These are phyloP conservation scores for Ophiostoma fasciatum DNA, from an alignment of 2,329 filamentous ascomycete genomes.

Conservation along the genomic window DNA sequence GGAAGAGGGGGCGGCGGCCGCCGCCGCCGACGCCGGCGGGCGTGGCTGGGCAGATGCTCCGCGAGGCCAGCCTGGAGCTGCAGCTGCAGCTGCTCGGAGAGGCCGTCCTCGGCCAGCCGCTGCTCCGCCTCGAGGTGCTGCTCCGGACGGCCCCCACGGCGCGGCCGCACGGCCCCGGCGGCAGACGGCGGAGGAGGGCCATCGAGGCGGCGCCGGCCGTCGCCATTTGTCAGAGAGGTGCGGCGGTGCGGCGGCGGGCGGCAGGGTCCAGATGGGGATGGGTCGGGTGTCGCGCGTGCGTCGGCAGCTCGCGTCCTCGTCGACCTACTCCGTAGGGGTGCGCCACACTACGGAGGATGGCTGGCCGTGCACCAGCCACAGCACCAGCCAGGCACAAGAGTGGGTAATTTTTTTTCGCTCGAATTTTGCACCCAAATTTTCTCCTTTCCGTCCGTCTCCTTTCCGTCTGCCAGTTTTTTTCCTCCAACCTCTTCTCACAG, in stretches of 20 bases:
- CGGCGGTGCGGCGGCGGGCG: no score
- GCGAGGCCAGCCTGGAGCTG: no score
- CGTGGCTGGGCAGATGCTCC: no score
- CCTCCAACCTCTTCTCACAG: background rate
- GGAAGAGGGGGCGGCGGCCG: slow-evolving; percentile 17
- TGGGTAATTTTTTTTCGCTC: background rate
- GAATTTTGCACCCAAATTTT: background rate
- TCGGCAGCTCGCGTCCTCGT: no score
- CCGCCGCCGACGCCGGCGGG: background rate
- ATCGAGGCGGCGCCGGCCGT: background rate
- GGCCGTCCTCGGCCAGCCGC: no score
- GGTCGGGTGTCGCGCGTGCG: background rate
- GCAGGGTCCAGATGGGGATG: background rate
- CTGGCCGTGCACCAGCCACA: background rate
- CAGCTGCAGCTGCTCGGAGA: no score
- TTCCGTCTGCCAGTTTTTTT: slow-evolving; percentile 1
- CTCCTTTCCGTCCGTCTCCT: slow-evolving; percentile 1
- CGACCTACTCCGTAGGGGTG: no score
- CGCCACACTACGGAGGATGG: no score
- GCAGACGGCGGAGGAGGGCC: slow-evolving; percentile 1
- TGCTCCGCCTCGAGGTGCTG: no score
- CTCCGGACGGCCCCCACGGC: no score
- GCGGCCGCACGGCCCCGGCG: background rate
- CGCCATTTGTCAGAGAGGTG: no score
- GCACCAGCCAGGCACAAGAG: no score